These are phyloP conservation scores for Xerocomellus chrysenteron DNA, from an alignment of 768 basidiomycete species.

Conservation along the genomic window DNA sequence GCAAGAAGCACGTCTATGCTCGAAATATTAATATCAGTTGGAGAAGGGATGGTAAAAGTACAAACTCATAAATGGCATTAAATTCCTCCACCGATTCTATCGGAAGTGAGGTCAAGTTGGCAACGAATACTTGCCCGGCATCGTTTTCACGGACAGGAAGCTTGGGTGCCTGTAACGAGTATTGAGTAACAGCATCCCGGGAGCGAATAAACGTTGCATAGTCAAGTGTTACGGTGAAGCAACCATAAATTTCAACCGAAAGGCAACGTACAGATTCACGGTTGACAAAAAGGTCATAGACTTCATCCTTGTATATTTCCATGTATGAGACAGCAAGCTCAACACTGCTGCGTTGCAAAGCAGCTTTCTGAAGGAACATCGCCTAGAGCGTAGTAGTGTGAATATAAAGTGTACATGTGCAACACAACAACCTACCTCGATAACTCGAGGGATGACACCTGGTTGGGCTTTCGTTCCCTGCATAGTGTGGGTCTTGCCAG, in stretches of 20 bases:
- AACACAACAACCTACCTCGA: slow-evolving; percentile 50
- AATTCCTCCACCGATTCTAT: slow-evolving; percentile 49
- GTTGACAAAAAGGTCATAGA: slow-evolving; percentile 79
- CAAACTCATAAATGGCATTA: slow-evolving; percentile 44
- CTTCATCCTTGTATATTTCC: slow-evolving; percentile 92
- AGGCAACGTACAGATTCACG: slow-evolving; percentile 56
- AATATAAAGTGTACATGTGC: not conserved
- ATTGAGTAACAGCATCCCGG: not conserved
- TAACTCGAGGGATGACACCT: slow-evolving; percentile 83
- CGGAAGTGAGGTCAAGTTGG: slow-evolving; percentile 44
- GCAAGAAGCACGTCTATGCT: slow-evolving; percentile 61
- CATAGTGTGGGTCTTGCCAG: slow-evolving; percentile 93
- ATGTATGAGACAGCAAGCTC: slow-evolving; percentile 68
- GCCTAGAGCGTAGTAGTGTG: slow-evolving; percentile 36
- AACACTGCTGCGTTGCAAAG: slow-evolving; percentile 41
- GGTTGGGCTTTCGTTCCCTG: slow-evolving; percentile 72
- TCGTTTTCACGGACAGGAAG: slow-evolving; percentile 56
- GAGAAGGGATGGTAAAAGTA: slow-evolving; percentile 3
- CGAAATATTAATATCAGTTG: not conserved
- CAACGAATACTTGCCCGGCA: slow-evolving; percentile 52
- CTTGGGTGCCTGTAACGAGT: slow-evolving; percentile 44
- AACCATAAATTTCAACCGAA: not conserved
- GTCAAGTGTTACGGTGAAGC: not conserved
- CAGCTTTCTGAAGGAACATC: slow-evolving; percentile 52
- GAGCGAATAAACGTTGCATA: not conserved